Evolutionary conservation across 768 basidiomycete species (phyloP).

Genomic region (Xanthoconium stramineum): DNA sequence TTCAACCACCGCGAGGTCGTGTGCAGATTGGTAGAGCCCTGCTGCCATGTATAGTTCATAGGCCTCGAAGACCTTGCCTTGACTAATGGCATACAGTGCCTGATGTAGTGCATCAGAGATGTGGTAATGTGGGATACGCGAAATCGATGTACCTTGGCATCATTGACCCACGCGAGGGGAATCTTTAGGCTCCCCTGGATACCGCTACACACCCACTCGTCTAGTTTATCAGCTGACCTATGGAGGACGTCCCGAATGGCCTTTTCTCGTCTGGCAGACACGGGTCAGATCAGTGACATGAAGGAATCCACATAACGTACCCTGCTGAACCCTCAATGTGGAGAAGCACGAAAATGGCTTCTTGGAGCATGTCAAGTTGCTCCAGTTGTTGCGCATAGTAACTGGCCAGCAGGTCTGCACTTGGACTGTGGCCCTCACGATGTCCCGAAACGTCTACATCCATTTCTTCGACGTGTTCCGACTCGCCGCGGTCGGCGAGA

Average conservation of each 20-base stretch:
- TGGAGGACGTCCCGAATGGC: constrained; percentile 79
- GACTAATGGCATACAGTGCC: constrained; percentile 65
- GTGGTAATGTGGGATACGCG: background rate
- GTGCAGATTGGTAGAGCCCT: constrained; percentile 67
- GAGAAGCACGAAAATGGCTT: constrained; percentile 84
- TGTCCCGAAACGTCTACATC: constrained; percentile 42
- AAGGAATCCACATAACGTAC: constrained; percentile 41
- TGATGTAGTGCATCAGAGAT: constrained; percentile 26
- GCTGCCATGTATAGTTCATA: constrained; percentile 77
- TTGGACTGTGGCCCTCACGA: constrained; percentile 75
- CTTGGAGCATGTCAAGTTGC: constrained; percentile 72
- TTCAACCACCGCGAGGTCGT: constrained; percentile 79
- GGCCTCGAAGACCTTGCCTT: constrained; percentile 64
- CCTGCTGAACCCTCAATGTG: constrained; percentile 80
- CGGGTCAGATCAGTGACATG: constrained; percentile 3
- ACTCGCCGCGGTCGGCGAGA: constrained; percentile 75
- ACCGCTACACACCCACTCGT: constrained; percentile 72
- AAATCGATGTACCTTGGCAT: constrained; percentile 64
- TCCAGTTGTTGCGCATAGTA: constrained; percentile 89
- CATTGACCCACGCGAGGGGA: constrained; percentile 84
- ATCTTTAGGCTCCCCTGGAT: constrained; percentile 75
- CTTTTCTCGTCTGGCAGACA: constrained; percentile 65
- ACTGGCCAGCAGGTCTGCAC: constrained; percentile 78
- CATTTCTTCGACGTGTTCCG: constrained; percentile 34
- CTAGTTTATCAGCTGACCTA: constrained; percentile 60